Percentiles rank a stretch among this genome's conserved stretches.
Conservation (phyloP, 306 rosid genomes). For the Citrullus amarus region DNA sequence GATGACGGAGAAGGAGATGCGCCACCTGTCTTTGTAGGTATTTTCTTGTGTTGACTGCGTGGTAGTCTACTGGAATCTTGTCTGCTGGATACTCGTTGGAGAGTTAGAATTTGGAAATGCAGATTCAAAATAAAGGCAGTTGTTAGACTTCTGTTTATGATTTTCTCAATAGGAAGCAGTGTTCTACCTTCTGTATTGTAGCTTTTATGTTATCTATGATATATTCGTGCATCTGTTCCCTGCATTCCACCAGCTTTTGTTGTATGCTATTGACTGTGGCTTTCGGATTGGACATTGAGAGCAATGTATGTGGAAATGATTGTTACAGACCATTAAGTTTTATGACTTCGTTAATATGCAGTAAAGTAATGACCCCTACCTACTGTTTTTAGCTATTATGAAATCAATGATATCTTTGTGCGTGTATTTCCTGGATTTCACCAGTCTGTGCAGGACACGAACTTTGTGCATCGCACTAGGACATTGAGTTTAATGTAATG, state of each 20-base stretch:
- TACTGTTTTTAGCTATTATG: neutral
- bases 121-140: neutral
- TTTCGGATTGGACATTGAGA: neutral
- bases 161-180: neutral
- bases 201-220: neutral
- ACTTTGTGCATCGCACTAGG: neutral
- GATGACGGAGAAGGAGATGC: slow-evolving; percentile 85
- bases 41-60: slow-evolving; percentile 15
- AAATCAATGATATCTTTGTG: neutral
- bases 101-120: neutral
- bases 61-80: neutral
- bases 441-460: neutral
- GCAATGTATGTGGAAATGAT: neutral
- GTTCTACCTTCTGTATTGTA: neutral
- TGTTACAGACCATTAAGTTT: neutral
- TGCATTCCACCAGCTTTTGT: neutral
- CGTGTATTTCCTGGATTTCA: neutral
- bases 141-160: neutral
- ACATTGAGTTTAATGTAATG: neutral
- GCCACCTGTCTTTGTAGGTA: slow-evolving; percentile 91
- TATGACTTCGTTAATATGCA: neutral
- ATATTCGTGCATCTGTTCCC: neutral
- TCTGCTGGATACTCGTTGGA: neutral
- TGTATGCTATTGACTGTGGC: neutral
- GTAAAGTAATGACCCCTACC: neutral